Evolutionary conservation across 2,329 filamentous ascomycete genomes (phyloP).

Genomic region (Ascochyta pisi): DNA sequence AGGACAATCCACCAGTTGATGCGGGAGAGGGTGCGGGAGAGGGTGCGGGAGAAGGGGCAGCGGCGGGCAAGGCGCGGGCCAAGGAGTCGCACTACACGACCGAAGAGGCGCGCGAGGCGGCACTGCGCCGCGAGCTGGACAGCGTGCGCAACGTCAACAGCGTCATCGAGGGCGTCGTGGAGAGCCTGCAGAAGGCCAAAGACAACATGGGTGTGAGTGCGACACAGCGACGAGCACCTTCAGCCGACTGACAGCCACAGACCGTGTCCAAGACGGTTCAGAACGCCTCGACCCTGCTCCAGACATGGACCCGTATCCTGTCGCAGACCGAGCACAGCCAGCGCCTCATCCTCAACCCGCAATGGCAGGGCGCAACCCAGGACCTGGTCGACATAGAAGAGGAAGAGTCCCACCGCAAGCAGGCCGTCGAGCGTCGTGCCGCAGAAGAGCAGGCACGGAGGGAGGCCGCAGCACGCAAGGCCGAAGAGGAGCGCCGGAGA

Average conservation of each 20-base stretch:
- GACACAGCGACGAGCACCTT: not conserved
- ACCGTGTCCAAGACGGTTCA: slow-evolving; percentile 85
- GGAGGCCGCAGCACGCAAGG: slow-evolving; percentile 67
- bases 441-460: slow-evolving; percentile 79
- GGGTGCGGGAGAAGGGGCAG: slow-evolving; percentile 49
- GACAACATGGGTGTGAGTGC: slow-evolving; percentile 75
- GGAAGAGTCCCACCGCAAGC: slow-evolving; percentile 74
- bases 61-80: slow-evolving; percentile 46
- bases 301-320: slow-evolving; percentile 94
- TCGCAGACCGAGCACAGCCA: slow-evolving; percentile 98
- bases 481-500: slow-evolving; percentile 61
- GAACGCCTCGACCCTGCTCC: slow-evolving; percentile 86
- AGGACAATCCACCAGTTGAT: slow-evolving; percentile 38
- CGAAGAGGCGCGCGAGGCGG: slow-evolving; percentile 73
- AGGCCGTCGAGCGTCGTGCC: slow-evolving; percentile 77
- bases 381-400: slow-evolving; percentile 87
- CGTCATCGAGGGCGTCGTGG: slow-evolving; percentile 80
- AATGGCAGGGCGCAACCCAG: slow-evolving; percentile 87
- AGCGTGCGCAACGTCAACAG: slow-evolving; percentile 86
- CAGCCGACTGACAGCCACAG: slow-evolving; percentile 50
- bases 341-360: slow-evolving; percentile 83
- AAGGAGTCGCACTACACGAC: slow-evolving; percentile 64
- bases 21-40: slow-evolving; percentile 2
- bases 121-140: slow-evolving; percentile 79
- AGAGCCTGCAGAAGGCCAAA: slow-evolving; percentile 73